phyloP scores from a whole-genome alignment of 345 rosid genomes.

The Salix arbutifolia region DNA sequence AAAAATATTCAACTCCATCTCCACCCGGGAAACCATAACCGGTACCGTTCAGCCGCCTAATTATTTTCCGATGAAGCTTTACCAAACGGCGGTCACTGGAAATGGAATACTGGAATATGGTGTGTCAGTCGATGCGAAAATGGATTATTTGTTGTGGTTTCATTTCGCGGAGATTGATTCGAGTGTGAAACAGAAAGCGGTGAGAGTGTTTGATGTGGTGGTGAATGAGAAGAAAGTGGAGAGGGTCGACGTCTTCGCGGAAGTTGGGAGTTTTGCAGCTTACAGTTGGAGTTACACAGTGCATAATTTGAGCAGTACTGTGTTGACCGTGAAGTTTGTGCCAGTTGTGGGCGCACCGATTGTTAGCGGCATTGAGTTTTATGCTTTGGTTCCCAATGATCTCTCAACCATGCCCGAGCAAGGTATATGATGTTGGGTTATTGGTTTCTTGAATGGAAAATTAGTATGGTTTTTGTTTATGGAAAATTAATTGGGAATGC shows the following conservation, averaged over 20 bases:
- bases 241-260: constrained; percentile 56
- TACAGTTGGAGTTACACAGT: constrained; percentile 41
- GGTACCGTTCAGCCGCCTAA: constrained; percentile 61
- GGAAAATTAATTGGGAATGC: background rate
- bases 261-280: constrained; percentile 70
- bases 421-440: constrained; percentile 37
- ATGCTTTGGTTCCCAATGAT: constrained; percentile 81
- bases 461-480: background rate
- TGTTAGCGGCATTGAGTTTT: constrained; percentile 82
- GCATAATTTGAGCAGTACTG: constrained; percentile 50
- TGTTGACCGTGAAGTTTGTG: constrained; percentile 51
- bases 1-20: constrained; percentile 28
- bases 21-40: constrained; percentile 44
- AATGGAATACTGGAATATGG: constrained; percentile 53
- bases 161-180: constrained; percentile 93
- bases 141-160: constrained; percentile 89
- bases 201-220: constrained; percentile 68
- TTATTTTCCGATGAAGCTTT: constrained; percentile 89
- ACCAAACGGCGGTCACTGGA: constrained; percentile 65
- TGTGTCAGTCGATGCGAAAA: constrained; percentile 75
- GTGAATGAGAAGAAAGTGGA: constrained; percentile 69
- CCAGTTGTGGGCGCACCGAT: constrained; percentile 61
- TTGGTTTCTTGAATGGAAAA: background rate
- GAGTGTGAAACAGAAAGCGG: constrained; percentile 55
- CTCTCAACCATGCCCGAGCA: constrained; percentile 73